Evolutionary conservation across 2,329 filamentous ascomycete species (phyloP), one percentile per base, ranked within the genome.

Genomic region (Coniochaeta sp.): DNA sequence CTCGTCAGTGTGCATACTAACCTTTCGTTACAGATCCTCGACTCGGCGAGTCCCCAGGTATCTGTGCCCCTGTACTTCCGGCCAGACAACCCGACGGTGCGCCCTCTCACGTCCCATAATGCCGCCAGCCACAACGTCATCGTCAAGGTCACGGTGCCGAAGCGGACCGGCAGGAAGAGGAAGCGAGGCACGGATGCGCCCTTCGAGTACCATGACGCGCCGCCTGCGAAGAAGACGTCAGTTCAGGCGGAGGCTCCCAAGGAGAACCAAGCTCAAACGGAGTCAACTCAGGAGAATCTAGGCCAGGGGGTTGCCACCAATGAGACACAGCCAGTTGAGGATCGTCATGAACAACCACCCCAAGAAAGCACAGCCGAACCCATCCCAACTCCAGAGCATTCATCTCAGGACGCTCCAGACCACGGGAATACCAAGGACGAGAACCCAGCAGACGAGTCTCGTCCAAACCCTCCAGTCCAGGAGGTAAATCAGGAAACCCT

Each of bases 141-240:
- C 22, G 79, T 99, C 58, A 93, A 92, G 71, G 81, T 99, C 59
- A 92, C 89, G 0, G 85, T 98, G 1, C 93, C 95, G 0, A 95
- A 88, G 72, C 81, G 91, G 60, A 97, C 92, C 2, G 93, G 93
- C 3, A 84, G 91, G 62, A 96, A 90, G 74, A 84, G 93, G 61
- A 96, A 93, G 75, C 81, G 88, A 66, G 92, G 91, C n/a, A 86
- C 85, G 5, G 72, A 87, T 59, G 88, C 80, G 4, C 86, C 88
- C 0, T 93, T 86, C 69, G 74, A 79, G 44, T 79, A 52, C 22
- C 26, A 52, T 30, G 68, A 76, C 14, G 63, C 74, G 17, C 55
- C 70, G 2, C 67, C 73, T 59, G 60, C 12, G 47, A 52, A 52
- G 14, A 52, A 52, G 22, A 30, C 9, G 30, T 10, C 47, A 10